Conservation (phyloP, 441 rosid species). For the Hura crepitans region DNA sequence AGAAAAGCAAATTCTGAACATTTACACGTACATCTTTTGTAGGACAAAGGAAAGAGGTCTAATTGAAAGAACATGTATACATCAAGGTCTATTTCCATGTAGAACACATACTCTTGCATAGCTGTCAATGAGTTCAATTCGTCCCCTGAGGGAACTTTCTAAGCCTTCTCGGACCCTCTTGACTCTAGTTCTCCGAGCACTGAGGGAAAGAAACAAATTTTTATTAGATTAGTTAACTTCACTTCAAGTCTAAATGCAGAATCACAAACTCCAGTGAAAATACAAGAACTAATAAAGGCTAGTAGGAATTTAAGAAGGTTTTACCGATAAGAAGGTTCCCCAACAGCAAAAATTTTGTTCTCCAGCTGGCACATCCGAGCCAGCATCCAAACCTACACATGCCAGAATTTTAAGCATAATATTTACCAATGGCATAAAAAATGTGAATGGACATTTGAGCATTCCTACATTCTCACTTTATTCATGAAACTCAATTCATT, state of each 20-base stretch:
- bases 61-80: not conserved
- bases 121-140: conserved; percentile 84
- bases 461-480: too few relatives aligned
- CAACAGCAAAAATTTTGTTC: conserved; percentile 90
- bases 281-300: conserved; percentile 5
- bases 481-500: too few relatives aligned
- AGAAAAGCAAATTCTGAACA: too few relatives aligned
- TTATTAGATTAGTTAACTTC: not conserved
- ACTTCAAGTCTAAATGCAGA: not conserved
- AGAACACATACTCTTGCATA: conserved; percentile 72
- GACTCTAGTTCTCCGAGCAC: conserved; percentile 73
- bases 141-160: conserved; percentile 68
- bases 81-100: too few relatives aligned
- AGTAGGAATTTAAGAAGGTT: conserved; percentile 24
- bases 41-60: not conserved
- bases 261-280: conserved; percentile 14
- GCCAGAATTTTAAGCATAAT: conserved; percentile 16
- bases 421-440: not conserved
- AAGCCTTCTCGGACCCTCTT: conserved; percentile 77
- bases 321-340: conserved; percentile 94
- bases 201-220: conserved; percentile 29
- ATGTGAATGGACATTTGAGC: not conserved
- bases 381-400: conserved; percentile 80
- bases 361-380: conserved; percentile 95
- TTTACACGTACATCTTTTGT: too few relatives aligned